Evolutionary conservation across 768 basidiomycete species (phyloP), one percentile per base, ranked within the genome.

Genomic region (Aureoboletus auriporus): DNA sequence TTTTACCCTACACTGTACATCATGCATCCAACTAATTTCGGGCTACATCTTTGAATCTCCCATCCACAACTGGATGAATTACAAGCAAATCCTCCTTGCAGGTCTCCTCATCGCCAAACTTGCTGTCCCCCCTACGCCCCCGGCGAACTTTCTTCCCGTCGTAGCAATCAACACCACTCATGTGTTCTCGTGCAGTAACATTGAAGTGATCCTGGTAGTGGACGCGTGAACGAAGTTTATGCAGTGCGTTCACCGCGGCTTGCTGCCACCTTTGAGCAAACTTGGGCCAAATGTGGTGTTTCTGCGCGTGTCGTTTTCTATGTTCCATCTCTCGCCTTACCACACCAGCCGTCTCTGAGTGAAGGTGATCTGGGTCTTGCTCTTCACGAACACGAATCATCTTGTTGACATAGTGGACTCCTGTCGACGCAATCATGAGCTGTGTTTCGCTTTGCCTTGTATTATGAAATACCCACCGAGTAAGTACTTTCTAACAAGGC

Each of bases 401-500:
- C 51, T 74, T 80, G 60, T 85, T 84, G 50, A 93, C 81, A 56
- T 83, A 91, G 27, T 81, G 79, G 20, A 83, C 80, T 8, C 89
- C 89, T 91, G 37, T 8, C 34, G 46, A 47, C 20, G 54, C 61
- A 47, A 38, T 44, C 20, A 16, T 55, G 11, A 61, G 38, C n/a
- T 6, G 17, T 39, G 26, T 23, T 30, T 40, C 26, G 8, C 38
- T 28, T 44, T 2, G 14, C 11, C 17, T 9, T 4, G 8, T 8
- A 36, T 37, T 8, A 23, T 23, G 20, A 23, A 9, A 26, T 28
- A 50, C 59, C 9, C 53, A 88, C 92, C 93, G 37, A 95, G 77
- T 3, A 94, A 71, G 68, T 93, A 94, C 56, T 84, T 84, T 54
- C 93, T 75, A 28, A 94, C 86, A 44, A 95, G 79, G 20, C 75